Conservation (phyloP, 257 asterid species). For the Solanum pinnatisectum region DNA sequence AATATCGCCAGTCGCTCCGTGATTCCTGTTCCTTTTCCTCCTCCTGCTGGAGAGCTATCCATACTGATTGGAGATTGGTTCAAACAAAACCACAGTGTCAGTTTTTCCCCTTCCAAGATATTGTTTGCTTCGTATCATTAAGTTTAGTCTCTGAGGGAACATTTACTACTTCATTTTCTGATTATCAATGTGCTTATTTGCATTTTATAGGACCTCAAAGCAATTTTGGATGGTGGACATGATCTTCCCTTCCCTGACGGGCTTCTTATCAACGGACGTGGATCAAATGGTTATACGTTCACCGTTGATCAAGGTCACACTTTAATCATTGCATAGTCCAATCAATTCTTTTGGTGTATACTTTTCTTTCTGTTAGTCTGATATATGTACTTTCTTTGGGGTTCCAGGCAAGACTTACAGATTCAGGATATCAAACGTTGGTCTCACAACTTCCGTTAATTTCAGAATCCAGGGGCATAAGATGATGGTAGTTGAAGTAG, state of each 20-base stretch:
- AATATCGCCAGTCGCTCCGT: conserved; percentile 16
- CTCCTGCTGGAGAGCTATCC: conserved; percentile 22
- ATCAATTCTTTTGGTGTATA: background rate
- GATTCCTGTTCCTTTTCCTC: conserved; percentile 23
- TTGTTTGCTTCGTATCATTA: background rate
- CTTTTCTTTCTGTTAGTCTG: background rate
- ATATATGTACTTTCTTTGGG: background rate
- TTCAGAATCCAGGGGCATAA: conserved; percentile 30
- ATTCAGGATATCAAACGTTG: conserved; percentile 22
- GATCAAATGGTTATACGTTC: conserved; percentile 14
- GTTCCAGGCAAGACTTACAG: conserved; percentile 22
- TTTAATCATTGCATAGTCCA: background rate
- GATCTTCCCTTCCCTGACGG: conserved; percentile 26
- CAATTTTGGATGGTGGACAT: conserved; percentile 20
- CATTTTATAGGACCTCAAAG: conserved; percentile 11
- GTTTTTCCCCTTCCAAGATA: background rate
- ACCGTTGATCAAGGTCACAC: conserved; percentile 10
- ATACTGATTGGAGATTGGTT: conserved; percentile 23
- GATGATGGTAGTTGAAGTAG: conserved; percentile 20
- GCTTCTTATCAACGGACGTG: conserved; percentile 19
- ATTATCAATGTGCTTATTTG: background rate
- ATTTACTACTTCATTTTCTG: background rate
- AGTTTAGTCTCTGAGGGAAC: background rate
- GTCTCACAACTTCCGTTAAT: conserved; percentile 16
- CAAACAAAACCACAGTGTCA: conserved; percentile 23